Base-by-base conservation (phyloP, 495 filamentous ascomycete species). In the Friedmanniomyces endolithicus region DNA sequence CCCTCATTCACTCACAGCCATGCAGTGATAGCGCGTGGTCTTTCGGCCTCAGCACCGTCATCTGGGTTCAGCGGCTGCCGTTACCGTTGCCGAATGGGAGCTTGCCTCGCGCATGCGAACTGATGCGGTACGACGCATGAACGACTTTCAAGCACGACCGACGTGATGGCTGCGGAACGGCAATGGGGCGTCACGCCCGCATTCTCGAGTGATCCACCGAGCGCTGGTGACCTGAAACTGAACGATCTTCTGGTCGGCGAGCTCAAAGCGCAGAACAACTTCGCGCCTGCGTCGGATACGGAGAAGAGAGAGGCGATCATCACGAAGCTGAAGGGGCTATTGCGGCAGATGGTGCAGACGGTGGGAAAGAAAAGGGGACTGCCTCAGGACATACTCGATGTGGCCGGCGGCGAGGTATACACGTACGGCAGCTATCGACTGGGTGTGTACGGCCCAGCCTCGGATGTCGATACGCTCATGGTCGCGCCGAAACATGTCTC, bases 401-500 rank as follows among this genome's bases (percentile, higher is more conserved):
- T 82, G 54, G 82, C 87, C 0, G 87, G 88, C 41, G 94, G 89
- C 35, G 87, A 89, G 70, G 82, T 98, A 39, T 94, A 90, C 66
- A 89, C 94, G 0, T 98, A 86, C 69, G 92, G 92, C 50, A 97
- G 94, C 70, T 98, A 87, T 68, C 80, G 87, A 25, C 72, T 98
- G 9, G 94, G 94, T 40, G 92, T 95, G 41, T 95, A 89, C 72
- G 90, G 89, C 1, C 92, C 92, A 81, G 88, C 87, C 44, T 95
- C 94, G 33, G 92, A 98, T 80, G 95, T 98, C 62, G 92, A 98
- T 71, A 97, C 92, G 16, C 80, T 98, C 17, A 79, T 96, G 37
- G 84, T 95, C 27, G 88, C 81, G 25, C 92, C 92, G 17, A 88
- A 85, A 64, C 88, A 95, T 60, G 83, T 97, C 39, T 73, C 77